Evolutionary conservation across 176 grass and related monocot genomes (phyloP).

Genomic region (Bolboschoenus planiculmis): DNA sequence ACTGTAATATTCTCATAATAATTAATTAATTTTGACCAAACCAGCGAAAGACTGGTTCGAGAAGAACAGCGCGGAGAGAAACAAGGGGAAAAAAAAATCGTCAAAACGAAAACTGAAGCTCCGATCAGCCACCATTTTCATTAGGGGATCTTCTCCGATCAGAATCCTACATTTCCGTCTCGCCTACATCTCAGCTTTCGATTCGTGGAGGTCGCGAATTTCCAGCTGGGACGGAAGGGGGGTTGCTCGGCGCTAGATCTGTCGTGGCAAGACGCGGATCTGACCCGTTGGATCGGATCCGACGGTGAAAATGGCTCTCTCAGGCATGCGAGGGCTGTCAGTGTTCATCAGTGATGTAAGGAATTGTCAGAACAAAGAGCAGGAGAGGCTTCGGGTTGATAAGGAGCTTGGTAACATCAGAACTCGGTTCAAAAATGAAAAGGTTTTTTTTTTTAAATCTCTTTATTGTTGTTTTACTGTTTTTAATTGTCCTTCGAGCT

Average conservation of each 20-base stretch:
- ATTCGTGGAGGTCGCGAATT: conserved; percentile 4
- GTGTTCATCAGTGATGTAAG: conserved; percentile 99
- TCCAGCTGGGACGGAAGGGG: conserved; percentile 1
- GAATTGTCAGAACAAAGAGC: conserved; percentile 99
- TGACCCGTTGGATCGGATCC: conserved; percentile 30
- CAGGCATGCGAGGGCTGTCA: conserved; percentile 92
- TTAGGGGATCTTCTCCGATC: neutral
- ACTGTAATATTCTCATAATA: conserved; percentile 17
- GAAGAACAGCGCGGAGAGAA: conserved; percentile 23
- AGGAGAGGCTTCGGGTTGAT: conserved; percentile 95
- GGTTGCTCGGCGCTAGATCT: conserved; percentile 40
- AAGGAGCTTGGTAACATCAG: conserved; percentile 99
- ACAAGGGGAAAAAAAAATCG: conserved; percentile 5
- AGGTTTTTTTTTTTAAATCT: conserved; percentile 31
- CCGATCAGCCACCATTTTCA: neutral
- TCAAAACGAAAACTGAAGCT: conserved; percentile 21
- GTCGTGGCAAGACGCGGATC: conserved; percentile 47
- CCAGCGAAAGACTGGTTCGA: conserved; percentile 23
- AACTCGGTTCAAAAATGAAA: conserved; percentile 92
- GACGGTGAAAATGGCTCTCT: conserved; percentile 63
- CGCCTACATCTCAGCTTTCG: neutral
- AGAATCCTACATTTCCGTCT: neutral
- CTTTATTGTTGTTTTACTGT: neutral
- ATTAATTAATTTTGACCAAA: conserved; percentile 21
- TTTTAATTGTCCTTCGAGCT: neutral